Conservation (phyloP, 2,329 filamentous ascomycete species). For the Claviceps fusiformis region DNA sequence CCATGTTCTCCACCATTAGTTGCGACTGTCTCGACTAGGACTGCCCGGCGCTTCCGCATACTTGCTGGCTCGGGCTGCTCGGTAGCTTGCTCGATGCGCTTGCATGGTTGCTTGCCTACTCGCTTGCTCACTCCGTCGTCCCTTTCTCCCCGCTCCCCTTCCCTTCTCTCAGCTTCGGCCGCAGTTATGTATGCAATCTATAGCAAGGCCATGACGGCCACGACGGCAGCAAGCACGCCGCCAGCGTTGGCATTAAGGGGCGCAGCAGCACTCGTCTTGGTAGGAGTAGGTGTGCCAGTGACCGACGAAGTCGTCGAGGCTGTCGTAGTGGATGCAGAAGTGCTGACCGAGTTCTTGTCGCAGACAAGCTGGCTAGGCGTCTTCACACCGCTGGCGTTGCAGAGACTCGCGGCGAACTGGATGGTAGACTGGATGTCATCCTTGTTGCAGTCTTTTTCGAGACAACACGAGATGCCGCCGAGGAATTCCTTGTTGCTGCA, state of each 20-base stretch:
- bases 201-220: slow-evolving; percentile 3
- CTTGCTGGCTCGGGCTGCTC: too few species aligned
- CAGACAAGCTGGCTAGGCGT: slow-evolving; percentile 25
- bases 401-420: slow-evolving; percentile 24
- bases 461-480: slow-evolving; percentile 27
- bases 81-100: too few species aligned
- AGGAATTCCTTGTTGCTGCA: slow-evolving; percentile 28
- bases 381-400: slow-evolving; percentile 21
- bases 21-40: too few species aligned
- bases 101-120: too few species aligned
- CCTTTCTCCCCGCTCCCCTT: neutral
- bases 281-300: neutral
- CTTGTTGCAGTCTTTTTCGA: slow-evolving; percentile 20
- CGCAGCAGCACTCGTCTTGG: slow-evolving; percentile 2
- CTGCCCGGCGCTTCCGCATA: too few species aligned
- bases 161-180: neutral
- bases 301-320: slow-evolving; percentile 4
- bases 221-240: slow-evolving; percentile 1
- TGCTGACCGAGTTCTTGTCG: slow-evolving; percentile 11
- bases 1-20: neutral
- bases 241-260: slow-evolving; percentile 1
- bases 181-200: neutral
- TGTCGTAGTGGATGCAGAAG: too few species aligned
- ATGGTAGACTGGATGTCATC: slow-evolving; percentile 21
- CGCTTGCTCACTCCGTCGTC: neutral